Evolutionary conservation across 2,329 filamentous ascomycete species (phyloP).

Genomic region (Alternaria alternata): DNA sequence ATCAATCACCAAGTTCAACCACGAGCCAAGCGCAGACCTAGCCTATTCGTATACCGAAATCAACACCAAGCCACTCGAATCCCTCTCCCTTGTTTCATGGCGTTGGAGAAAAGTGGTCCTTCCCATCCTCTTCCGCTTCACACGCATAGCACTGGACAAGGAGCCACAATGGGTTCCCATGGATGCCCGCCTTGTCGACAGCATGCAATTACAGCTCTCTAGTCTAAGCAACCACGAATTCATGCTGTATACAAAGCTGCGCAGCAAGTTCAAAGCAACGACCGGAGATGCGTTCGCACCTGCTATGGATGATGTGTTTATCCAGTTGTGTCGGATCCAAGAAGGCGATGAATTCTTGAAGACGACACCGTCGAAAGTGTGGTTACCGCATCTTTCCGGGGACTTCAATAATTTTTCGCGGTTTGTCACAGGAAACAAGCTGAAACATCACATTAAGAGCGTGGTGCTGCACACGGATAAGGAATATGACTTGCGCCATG

Average conservation of each 20-base stretch:
- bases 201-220: conserved; percentile 43
- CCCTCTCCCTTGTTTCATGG: conserved; percentile 44
- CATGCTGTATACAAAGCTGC: conserved; percentile 42
- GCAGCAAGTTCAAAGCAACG: conserved; percentile 46
- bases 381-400: conserved; percentile 44
- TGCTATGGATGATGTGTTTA: conserved; percentile 42
- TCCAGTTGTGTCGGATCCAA: conserved; percentile 44
- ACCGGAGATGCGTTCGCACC: conserved; percentile 38
- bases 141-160: conserved; percentile 36
- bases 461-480: conserved; percentile 57
- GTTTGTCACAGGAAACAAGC: conserved; percentile 30
- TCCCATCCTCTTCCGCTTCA: conserved; percentile 44
- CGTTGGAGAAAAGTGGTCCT: conserved; percentile 43
- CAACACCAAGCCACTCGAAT: conserved; percentile 36
- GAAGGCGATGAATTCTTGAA: conserved; percentile 42
- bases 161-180: conserved; percentile 46
- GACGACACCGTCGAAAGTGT: conserved; percentile 31
- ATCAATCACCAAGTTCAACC: conserved; percentile 41
- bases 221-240: conserved; percentile 45
- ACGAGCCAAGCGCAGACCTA: conserved; percentile 41
- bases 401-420: conserved; percentile 17
- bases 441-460: conserved; percentile 55
- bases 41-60: conserved; percentile 22
- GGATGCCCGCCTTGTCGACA: conserved; percentile 44
- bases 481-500: conserved; percentile 46